phyloP scores from a whole-genome alignment of 108 stramenopile species.

The Fragilaria crotonensis region DNA sequence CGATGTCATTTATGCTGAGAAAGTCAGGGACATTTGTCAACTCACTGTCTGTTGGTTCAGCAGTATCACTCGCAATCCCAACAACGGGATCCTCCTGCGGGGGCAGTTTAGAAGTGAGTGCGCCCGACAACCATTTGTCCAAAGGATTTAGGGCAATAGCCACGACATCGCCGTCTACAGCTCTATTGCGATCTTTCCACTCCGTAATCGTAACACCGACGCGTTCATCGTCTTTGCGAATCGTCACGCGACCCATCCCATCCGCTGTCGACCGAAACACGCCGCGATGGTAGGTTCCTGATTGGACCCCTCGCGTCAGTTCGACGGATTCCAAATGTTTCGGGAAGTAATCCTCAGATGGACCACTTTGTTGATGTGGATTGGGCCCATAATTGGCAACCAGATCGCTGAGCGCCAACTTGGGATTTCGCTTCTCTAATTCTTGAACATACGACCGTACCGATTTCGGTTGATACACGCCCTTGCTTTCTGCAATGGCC shows the following conservation, averaged over 20 bases:
- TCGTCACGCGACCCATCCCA: slow-evolving; percentile 47
- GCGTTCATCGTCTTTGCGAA: slow-evolving; percentile 68
- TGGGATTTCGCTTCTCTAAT: slow-evolving; percentile 55
- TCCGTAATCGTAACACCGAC: slow-evolving; percentile 66
- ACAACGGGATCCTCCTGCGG: slow-evolving; percentile 7
- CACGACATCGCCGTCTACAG: slow-evolving; percentile 95
- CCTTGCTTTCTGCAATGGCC: slow-evolving; percentile 23
- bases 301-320: slow-evolving; percentile 53
- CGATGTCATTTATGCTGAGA: slow-evolving; percentile 35
- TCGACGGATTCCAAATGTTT: slow-evolving; percentile 47
- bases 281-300: slow-evolving; percentile 63
- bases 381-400: slow-evolving; percentile 60
- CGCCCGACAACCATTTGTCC: slow-evolving; percentile 45
- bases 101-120: slow-evolving; percentile 4
- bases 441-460: slow-evolving; percentile 54
- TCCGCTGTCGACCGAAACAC: slow-evolving; percentile 43
- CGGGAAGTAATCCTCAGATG: slow-evolving; percentile 23
- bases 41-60: slow-evolving; percentile 56
- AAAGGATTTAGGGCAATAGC: slow-evolving; percentile 72
- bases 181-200: slow-evolving; percentile 76
- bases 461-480: slow-evolving; percentile 35
- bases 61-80: slow-evolving; percentile 65
- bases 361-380: background rate
- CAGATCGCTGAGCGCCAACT: slow-evolving; percentile 55
- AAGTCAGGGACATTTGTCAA: slow-evolving; percentile 54